A percentile compares a stretch with the other conserved stretches of the same genome.
phyloP scores from a whole-genome alignment of 768 basidiomycete genomes.

The Leccinum rimulosum region DNA sequence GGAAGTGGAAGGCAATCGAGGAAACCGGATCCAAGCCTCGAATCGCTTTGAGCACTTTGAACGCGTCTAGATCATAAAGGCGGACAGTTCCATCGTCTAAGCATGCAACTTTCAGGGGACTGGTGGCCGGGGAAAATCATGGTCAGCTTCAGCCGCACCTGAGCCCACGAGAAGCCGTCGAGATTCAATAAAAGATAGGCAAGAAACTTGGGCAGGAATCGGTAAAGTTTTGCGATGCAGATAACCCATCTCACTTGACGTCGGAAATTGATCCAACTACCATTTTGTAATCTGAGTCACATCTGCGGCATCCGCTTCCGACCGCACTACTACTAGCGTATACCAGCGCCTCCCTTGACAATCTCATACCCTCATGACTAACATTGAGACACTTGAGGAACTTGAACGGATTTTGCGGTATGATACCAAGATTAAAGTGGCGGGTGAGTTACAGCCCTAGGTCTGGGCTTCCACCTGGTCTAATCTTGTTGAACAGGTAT shows the following conservation, averaged over 20 bases:
- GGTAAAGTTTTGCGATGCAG: slow-evolving; percentile 28
- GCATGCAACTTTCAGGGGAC: slow-evolving; percentile 1
- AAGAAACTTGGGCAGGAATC: slow-evolving; percentile 52
- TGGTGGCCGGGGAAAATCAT: neutral
- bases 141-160: slow-evolving; percentile 38
- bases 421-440: slow-evolving; percentile 91
- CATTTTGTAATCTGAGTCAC: too few relatives aligned
- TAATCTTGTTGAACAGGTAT: slow-evolving; percentile 40
- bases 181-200: slow-evolving; percentile 48
- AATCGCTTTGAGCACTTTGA: slow-evolving; percentile 62
- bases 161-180: slow-evolving; percentile 59
- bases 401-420: slow-evolving; percentile 49
- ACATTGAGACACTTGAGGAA: slow-evolving; percentile 47
- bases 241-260: neutral
- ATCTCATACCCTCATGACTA: slow-evolving; percentile 11
- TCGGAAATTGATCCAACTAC: neutral
- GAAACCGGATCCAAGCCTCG: slow-evolving; percentile 61
- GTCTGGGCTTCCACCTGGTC: neutral
- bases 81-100: slow-evolving; percentile 73
- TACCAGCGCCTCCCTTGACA: neutral
- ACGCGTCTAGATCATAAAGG: slow-evolving; percentile 57
- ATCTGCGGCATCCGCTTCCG: neutral
- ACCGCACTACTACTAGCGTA: too few relatives aligned
- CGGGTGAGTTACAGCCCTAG: slow-evolving; percentile 51
- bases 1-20: slow-evolving; percentile 50